Percentiles rank a stretch among this genome's conserved stretches.
Evolutionary conservation across 75 land plant genomes (phyloP).

Genomic region (Gnetum montanum): DNA sequence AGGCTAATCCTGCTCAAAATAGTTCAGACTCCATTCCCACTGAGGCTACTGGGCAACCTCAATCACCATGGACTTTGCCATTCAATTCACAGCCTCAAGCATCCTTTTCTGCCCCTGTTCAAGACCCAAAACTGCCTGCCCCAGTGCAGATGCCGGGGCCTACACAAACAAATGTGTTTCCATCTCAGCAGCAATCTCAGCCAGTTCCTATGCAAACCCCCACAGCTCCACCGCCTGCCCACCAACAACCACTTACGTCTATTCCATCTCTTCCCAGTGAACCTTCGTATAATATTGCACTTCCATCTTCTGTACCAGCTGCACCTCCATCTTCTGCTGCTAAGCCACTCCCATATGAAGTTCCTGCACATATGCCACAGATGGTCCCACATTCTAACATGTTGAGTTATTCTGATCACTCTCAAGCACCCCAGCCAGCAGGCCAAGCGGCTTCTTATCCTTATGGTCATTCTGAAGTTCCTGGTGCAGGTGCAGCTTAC

Average conservation of each 20-base stretch:
- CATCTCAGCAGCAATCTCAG: constrained; percentile 25
- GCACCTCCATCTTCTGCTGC: constrained; percentile 13
- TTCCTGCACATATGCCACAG: constrained; percentile 3
- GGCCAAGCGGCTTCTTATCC: constrained; percentile 15
- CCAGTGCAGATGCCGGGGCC: constrained; percentile 1
- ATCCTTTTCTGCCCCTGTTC: background rate
- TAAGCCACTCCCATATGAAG: constrained; percentile 3
- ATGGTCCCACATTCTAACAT: constrained; percentile 2
- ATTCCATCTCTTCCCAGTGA: constrained; percentile 13
- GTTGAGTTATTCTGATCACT: constrained; percentile 9
- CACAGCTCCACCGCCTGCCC: constrained; percentile 10
- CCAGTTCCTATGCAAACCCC: constrained; percentile 15
- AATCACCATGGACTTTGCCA: background rate
- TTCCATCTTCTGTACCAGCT: constrained; percentile 18
- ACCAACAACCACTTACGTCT: background rate
- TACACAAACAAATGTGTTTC: constrained; percentile 11
- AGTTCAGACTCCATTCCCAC: constrained; percentile 5
- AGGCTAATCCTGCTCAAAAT: constrained; percentile 3
- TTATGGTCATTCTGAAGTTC: constrained; percentile 17
- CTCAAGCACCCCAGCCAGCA: constrained; percentile 27
- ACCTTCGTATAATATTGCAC: constrained; percentile 19
- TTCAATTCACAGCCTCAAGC: constrained; percentile 4
- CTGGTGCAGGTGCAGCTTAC: constrained; percentile 9
- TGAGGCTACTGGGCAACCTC: constrained; percentile 7
- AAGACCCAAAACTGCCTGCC: constrained; percentile 4